A percentile compares a stretch with the other conserved stretches of the same genome.
These are phyloP conservation scores for Elsinoe australis DNA, from an alignment of 2,329 filamentous ascomycete species.

Conservation along the genomic window DNA sequence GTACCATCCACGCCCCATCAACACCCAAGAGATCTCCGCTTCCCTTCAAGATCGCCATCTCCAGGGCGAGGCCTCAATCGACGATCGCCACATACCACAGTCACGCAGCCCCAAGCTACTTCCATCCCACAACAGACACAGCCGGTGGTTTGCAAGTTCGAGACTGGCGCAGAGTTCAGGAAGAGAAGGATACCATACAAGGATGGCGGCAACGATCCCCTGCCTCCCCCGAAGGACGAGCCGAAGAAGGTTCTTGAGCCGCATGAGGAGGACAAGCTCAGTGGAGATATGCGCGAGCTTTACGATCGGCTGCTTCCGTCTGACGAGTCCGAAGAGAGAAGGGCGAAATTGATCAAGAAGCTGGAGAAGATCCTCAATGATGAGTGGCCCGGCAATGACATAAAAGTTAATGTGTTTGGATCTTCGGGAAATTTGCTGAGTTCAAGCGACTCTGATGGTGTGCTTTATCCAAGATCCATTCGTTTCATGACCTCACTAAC, in stretches of 20 bases:
- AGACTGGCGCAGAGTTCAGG: constrained; percentile 74
- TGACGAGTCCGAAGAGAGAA: constrained; percentile 65
- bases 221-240: constrained; percentile 62
- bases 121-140: constrained; percentile 57
- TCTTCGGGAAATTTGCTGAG: constrained; percentile 93
- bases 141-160: constrained; percentile 67
- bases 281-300: constrained; percentile 73
- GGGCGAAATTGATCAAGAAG: constrained; percentile 72
- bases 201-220: constrained; percentile 68
- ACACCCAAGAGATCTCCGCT: constrained; percentile 72
- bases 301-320: constrained; percentile 82
- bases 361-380: constrained; percentile 80
- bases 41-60: constrained; percentile 71
- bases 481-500: constrained; percentile 24
- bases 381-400: constrained; percentile 85
- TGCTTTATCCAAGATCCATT: constrained; percentile 26
- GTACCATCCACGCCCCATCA: constrained; percentile 92
- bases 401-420: constrained; percentile 90
- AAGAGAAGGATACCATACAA: constrained; percentile 81
- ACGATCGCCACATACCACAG: constrained; percentile 71
- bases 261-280: constrained; percentile 67
- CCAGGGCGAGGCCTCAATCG: constrained; percentile 63
- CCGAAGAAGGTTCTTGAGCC: constrained; percentile 63
- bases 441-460: constrained; percentile 93
- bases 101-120: constrained; percentile 77